Percentiles rank a stretch among this genome's conserved stretches.
phyloP scores from a whole-genome alignment of 768 basidiomycete genomes.

The Boletus huronensis region DNA sequence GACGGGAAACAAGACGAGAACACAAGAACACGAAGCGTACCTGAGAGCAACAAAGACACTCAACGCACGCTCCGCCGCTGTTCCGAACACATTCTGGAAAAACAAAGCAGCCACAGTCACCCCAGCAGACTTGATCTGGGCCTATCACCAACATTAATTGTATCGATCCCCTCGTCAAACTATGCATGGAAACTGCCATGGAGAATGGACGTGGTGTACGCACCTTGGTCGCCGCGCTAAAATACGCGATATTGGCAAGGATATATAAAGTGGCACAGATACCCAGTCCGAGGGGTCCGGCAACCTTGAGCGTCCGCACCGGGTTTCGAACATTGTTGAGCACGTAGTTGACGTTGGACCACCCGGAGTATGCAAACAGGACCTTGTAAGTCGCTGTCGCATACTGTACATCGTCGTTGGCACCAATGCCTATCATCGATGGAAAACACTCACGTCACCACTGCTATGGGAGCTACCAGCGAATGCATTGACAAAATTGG shows the following conservation, averaged over 20 bases:
- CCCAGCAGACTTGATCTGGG: conserved; percentile 45
- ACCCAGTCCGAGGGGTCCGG: conserved; percentile 54
- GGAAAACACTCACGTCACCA: conserved; percentile 37
- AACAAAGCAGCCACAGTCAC: conserved; percentile 60
- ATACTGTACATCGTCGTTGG: conserved; percentile 37
- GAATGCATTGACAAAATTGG: conserved; percentile 57
- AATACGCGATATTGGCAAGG: conserved; percentile 57
- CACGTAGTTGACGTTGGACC: conserved; percentile 57
- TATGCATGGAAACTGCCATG: too few relatives aligned
- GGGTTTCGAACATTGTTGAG: conserved; percentile 60
- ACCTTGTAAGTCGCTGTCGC: conserved; percentile 64
- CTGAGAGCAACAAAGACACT: conserved; percentile 57
- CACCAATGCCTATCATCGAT: not conserved
- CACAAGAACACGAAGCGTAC: conserved; percentile 22
- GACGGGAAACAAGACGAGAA: not conserved
- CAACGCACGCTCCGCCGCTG: conserved; percentile 49
- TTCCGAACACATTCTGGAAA: conserved; percentile 57
- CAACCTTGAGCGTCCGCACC: conserved; percentile 58
- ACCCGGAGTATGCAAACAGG: conserved; percentile 48
- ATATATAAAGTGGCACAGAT: conserved; percentile 53
- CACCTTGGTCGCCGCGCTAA: conserved; percentile 35
- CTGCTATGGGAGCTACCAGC: conserved; percentile 51
- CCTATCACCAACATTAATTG: conserved; percentile 15
- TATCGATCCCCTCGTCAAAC: not conserved
- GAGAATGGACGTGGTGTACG: not conserved